Evolutionary conservation across 2,329 filamentous ascomycete species (phyloP).

Genomic region (Talaromyces albobiverticillius): DNA sequence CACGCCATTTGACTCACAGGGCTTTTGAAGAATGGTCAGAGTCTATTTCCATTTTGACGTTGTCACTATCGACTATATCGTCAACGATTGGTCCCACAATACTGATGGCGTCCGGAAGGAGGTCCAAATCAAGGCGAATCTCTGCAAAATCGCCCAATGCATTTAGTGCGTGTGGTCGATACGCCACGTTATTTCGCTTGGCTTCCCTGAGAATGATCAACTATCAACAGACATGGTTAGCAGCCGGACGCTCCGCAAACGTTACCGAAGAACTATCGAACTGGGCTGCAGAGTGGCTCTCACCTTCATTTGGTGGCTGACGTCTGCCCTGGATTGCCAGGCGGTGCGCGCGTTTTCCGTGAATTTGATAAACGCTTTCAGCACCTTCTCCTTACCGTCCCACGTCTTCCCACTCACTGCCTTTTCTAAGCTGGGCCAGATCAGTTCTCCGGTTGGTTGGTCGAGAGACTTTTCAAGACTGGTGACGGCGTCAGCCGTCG

Average conservation of each 20-base stretch:
- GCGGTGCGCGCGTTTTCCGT: constrained; percentile 62
- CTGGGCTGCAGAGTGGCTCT: constrained; percentile 16
- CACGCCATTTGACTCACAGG: constrained; percentile 20
- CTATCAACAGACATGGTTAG: constrained; percentile 36
- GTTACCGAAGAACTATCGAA: constrained; percentile 4
- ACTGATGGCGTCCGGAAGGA: constrained; percentile 64
- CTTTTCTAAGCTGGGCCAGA: constrained; percentile 85
- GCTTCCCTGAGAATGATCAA: constrained; percentile 75
- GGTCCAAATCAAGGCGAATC: constrained; percentile 64
- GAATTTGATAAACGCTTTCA: constrained; percentile 77
- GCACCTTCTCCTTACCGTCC: constrained; percentile 81
- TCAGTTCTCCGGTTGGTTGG: constrained; percentile 55
- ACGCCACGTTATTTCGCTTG: constrained; percentile 83
- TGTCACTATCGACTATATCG: constrained; percentile 49
- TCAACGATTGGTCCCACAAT: constrained; percentile 65
- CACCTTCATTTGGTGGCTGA: constrained; percentile 68
- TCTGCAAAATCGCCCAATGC: constrained; percentile 71
- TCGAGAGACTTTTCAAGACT: constrained; percentile 60
- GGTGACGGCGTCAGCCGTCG: constrained; percentile 69
- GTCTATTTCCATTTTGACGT: constrained; percentile 69
- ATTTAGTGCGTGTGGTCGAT: constrained; percentile 71
- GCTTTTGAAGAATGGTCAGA: constrained; percentile 43
- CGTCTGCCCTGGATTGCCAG: constrained; percentile 56
- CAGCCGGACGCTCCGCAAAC: constrained; percentile 6
- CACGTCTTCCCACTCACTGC: constrained; percentile 87